phyloP scores from a whole-genome alignment of 345 rosid species.

The Anastatica hierochuntica region DNA sequence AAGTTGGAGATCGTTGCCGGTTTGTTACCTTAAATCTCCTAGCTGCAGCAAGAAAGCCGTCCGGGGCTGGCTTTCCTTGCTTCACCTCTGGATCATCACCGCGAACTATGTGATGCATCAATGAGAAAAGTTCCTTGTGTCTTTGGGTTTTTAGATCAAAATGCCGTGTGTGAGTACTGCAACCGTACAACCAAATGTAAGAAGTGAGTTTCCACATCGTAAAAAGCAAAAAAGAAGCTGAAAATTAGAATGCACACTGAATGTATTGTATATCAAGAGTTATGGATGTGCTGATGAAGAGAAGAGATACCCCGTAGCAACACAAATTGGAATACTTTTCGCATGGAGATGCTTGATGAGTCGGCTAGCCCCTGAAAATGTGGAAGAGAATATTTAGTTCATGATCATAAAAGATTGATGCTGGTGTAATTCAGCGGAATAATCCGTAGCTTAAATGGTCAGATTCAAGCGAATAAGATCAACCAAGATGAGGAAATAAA shows the following conservation, averaged over 20 bases:
- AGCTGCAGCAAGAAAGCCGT: constrained; percentile 79
- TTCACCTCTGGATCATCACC: constrained; percentile 98
- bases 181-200: constrained; percentile 4
- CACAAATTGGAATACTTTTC: constrained; percentile 57
- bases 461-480: not conserved
- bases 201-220: not conserved
- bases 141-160: constrained; percentile 77
- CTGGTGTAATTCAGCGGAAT: not conserved
- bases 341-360: constrained; percentile 70
- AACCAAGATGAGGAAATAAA: not conserved
- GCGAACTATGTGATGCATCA: constrained; percentile 90
- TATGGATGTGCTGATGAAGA: not conserved
- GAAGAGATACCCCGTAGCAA: constrained; percentile 75
- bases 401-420: not conserved
- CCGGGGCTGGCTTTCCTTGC: constrained; percentile 92
- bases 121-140: constrained; percentile 67
- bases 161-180: constrained; percentile 73
- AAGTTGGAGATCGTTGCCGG: not conserved
- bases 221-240: not conserved
- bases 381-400: not conserved
- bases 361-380: constrained; percentile 56
- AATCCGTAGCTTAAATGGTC: not conserved
- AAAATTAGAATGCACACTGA: not conserved
- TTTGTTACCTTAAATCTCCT: constrained; percentile 72
- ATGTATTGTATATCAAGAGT: not conserved